phyloP scores from a whole-genome alignment of 2,329 filamentous ascomycete species.

The Colletotrichum somersetense region DNA sequence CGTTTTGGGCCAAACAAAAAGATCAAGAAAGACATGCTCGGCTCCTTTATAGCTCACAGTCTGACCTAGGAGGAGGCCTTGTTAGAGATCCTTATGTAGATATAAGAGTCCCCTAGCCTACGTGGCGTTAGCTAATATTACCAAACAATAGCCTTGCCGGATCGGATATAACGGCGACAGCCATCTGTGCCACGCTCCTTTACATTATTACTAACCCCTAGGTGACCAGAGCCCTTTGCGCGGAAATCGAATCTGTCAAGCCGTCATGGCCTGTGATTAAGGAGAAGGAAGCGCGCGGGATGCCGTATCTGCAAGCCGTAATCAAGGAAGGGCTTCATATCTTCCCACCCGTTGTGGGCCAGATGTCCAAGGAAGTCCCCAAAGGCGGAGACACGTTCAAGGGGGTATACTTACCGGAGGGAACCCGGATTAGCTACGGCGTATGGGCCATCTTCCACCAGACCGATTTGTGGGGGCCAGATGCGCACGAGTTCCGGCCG shows the following conservation, averaged over 20 bases:
- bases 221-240: conserved; percentile 59
- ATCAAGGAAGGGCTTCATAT: conserved; percentile 63
- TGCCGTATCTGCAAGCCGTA: conserved; percentile 62
- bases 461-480: conserved; percentile 30
- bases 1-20: conserved; percentile 59
- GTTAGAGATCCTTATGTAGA: conserved; percentile 58
- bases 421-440: conserved; percentile 50
- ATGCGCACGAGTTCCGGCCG: conserved; percentile 30
- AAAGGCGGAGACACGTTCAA: conserved; percentile 51
- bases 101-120: conserved; percentile 41
- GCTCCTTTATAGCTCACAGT: conserved; percentile 56
- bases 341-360: conserved; percentile 52
- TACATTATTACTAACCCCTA: conserved; percentile 64
- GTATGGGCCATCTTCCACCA: conserved; percentile 51
- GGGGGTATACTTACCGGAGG: conserved; percentile 49
- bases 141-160: conserved; percentile 60
- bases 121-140: too few relatives aligned
- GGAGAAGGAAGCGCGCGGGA: conserved; percentile 50
- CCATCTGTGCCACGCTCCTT: conserved; percentile 65
- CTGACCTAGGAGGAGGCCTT: conserved; percentile 55
- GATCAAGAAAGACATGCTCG: conserved; percentile 64
- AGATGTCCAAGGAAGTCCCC: conserved; percentile 56
- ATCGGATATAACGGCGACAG: conserved; percentile 69
- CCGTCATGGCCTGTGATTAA: conserved; percentile 44
- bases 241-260: conserved; percentile 55